These are phyloP conservation scores for Euryodendron excelsum DNA, from an alignment of 148 eudicot species.

Conservation along the genomic window DNA sequence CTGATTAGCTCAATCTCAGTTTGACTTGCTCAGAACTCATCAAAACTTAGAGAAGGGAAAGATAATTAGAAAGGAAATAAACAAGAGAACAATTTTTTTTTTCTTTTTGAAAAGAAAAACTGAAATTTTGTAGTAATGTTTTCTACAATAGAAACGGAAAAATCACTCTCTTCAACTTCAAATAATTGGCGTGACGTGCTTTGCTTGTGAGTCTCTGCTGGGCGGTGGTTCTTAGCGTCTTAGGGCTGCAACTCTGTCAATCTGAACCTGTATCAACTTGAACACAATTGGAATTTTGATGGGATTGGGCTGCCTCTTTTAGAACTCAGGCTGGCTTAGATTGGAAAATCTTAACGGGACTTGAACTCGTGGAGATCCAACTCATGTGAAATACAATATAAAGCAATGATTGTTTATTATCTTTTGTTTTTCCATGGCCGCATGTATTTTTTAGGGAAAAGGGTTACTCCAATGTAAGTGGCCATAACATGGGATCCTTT, in stretches of 20 bases:
- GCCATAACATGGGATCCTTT: not conserved
- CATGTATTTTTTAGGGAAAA: not conserved
- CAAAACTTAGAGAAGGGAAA: not conserved
- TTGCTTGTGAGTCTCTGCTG: not conserved
- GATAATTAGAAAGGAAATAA: not conserved
- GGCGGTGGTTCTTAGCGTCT: not conserved
- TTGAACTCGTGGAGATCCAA: not conserved
- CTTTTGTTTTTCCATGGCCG: not conserved
- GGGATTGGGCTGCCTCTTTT: not conserved
- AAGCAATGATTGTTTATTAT: not conserved
- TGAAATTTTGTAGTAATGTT: not conserved
- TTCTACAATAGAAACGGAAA: not conserved
- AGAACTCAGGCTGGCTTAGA: not conserved
- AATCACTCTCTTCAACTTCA: not conserved
- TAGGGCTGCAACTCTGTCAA: not conserved
- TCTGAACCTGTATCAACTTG: not conserved
- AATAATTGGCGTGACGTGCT: not conserved
- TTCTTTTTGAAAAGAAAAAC: not conserved
- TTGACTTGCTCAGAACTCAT: not conserved
- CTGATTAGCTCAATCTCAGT: not conserved
- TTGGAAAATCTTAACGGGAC: not conserved
- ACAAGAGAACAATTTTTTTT: not conserved
- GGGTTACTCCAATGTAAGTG: not conserved
- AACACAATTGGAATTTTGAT: not conserved
- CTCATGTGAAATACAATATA: not conserved